Conservation (phyloP, 129 eudicot genomes). For the Saussurea involucrata region DNA sequence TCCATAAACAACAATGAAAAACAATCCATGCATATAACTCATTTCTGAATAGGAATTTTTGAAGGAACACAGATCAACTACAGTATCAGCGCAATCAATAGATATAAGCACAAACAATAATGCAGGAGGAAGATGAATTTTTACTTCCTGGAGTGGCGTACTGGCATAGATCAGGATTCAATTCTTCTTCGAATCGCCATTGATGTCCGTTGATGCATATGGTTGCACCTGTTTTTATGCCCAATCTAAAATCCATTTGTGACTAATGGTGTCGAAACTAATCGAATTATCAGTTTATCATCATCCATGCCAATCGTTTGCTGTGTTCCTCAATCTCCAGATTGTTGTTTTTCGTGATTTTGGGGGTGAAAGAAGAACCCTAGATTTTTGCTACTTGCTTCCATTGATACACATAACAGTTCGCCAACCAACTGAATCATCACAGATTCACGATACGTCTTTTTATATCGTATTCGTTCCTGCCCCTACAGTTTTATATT, state of each 20-base stretch:
- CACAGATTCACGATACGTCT: neutral
- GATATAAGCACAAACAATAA: neutral
- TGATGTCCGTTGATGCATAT: conserved; percentile 58
- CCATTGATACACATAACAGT: neutral
- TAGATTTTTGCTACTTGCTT: neutral
- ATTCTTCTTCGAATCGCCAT: conserved; percentile 11
- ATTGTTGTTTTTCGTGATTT: conserved; percentile 6
- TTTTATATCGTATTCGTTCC: neutral
- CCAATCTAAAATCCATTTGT: conserved; percentile 42
- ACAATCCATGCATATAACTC: neutral
- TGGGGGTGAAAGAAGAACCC: conserved; percentile 8
- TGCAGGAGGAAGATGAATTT: neutral
- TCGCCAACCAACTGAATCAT: neutral
- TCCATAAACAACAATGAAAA: neutral
- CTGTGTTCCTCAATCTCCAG: conserved; percentile 12
- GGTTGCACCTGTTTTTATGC: conserved; percentile 48
- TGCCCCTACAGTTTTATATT: neutral
- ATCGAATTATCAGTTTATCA: conserved; percentile 7
- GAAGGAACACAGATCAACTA: too few species aligned
- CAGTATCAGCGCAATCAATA: neutral
- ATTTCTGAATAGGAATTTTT: too few species aligned
- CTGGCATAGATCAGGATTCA: neutral
- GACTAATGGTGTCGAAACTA: conserved; percentile 13
- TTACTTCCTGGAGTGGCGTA: neutral
- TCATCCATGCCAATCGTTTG: neutral